These are phyloP conservation scores for Sporopachydermia quercuum DNA, from an alignment of 805 yeast genomes.

Conservation along the genomic window DNA sequence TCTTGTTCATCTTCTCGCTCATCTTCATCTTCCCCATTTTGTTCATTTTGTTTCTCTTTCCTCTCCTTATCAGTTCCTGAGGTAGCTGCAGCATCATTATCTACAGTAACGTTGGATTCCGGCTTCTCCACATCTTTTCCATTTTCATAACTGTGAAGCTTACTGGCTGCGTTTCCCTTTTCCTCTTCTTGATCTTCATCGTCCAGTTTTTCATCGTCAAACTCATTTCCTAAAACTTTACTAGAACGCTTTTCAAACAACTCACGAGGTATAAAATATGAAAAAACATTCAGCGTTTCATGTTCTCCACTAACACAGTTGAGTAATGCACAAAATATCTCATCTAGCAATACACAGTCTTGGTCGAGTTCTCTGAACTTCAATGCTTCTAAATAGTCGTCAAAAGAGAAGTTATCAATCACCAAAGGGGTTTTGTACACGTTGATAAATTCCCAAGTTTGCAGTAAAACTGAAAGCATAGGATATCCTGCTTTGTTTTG, in stretches of 20 bases:
- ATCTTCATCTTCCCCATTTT: slow-evolving; percentile 12
- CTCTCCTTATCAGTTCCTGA: no score
- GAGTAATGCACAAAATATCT: slow-evolving; percentile 52
- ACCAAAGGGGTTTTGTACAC: slow-evolving; percentile 48
- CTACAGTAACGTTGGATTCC: slow-evolving; percentile 5
- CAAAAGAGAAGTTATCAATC: slow-evolving; percentile 67
- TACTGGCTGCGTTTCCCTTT: slow-evolving; percentile 5
- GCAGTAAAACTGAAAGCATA: slow-evolving; percentile 24
- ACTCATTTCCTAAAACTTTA: slow-evolving; percentile 13
- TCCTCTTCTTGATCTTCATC: slow-evolving; percentile 13
- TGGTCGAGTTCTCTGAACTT: slow-evolving; percentile 29
- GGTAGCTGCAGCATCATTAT: slow-evolving; percentile 10
- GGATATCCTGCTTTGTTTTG: neutral
- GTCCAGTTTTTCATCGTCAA: slow-evolving; percentile 11
- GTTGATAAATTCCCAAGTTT: slow-evolving; percentile 63
- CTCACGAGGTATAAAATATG: slow-evolving; percentile 8
- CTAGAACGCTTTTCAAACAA: slow-evolving; percentile 19
- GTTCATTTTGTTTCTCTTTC: slow-evolving; percentile 3
- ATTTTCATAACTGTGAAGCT: slow-evolving; percentile 4
- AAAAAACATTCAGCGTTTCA: slow-evolving; percentile 10
- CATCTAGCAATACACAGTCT: slow-evolving; percentile 41
- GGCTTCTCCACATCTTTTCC: slow-evolving; percentile 8
- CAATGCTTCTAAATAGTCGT: slow-evolving; percentile 52
- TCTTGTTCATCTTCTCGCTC: slow-evolving; percentile 14
- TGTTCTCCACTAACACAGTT: slow-evolving; percentile 34